phyloP scores from a whole-genome alignment of 2,329 filamentous ascomycete species.

The Tricladium varicosporioides region DNA sequence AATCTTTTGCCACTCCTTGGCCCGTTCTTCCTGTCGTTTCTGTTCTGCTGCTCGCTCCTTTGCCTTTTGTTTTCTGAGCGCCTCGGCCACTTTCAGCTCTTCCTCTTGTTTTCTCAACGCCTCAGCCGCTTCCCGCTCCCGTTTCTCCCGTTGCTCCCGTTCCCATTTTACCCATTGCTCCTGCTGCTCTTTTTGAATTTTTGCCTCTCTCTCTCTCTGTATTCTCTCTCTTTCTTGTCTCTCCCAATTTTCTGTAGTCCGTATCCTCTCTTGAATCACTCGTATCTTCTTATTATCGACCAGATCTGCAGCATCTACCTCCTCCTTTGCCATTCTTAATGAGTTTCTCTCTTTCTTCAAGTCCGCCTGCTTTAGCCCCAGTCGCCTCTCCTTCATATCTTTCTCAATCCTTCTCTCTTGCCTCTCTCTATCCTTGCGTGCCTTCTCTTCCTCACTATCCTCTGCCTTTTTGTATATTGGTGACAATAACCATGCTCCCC shows the following conservation, averaged over 20 bases:
- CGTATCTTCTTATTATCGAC: constrained; percentile 14
- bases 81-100: not conserved
- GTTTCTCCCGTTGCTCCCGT: constrained; percentile 1
- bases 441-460: constrained; percentile 36
- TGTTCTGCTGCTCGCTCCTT: constrained; percentile 16
- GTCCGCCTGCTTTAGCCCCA: constrained; percentile 21
- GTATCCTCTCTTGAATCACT: constrained; percentile 10
- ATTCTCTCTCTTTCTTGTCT: constrained; percentile 7
- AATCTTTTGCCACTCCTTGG: constrained; percentile 9
- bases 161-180: no score
- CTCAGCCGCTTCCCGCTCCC: constrained; percentile 11
- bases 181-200: constrained; percentile 8
- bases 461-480: constrained; percentile 29
- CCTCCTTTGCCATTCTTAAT: constrained; percentile 6
- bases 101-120: constrained; percentile 9
- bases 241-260: constrained; percentile 13
- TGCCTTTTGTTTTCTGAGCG: constrained; percentile 4
- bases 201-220: constrained; percentile 15
- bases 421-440: constrained; percentile 31
- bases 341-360: constrained; percentile 17
- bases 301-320: constrained; percentile 13
- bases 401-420: constrained; percentile 35
- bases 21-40: constrained; percentile 11
- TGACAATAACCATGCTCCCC: constrained; percentile 32
- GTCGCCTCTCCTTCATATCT: constrained; percentile 34